Evolutionary conservation across 1,139 yeast genomes (phyloP).

Genomic region (Debaryomyces udenii): DNA sequence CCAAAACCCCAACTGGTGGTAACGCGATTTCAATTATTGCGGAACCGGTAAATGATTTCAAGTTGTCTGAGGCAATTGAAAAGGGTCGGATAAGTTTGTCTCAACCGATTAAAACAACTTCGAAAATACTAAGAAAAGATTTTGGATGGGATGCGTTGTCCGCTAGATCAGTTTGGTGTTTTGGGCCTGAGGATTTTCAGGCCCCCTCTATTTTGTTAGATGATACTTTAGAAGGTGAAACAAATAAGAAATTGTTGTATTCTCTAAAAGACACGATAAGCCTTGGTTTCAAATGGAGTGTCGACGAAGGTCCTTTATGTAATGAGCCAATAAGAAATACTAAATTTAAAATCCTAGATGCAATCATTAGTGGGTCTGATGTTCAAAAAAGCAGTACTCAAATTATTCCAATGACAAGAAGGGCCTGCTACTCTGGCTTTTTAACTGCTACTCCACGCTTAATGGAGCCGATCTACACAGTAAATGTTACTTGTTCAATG

Average conservation of each 20-base stretch:
- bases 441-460: conserved; percentile 78
- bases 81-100: conserved; percentile 44
- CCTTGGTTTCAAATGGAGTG: conserved; percentile 85
- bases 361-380: conserved; percentile 51
- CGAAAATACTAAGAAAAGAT: conserved; percentile 56
- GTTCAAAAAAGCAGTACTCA: conserved; percentile 66
- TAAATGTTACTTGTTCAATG: conserved; percentile 59
- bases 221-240: conserved; percentile 73
- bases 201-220: conserved; percentile 66
- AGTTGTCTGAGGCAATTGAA: conserved; percentile 61
- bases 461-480: conserved; percentile 80
- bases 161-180: conserved; percentile 80
- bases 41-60: conserved; percentile 64
- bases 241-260: conserved; percentile 56
- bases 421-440: conserved; percentile 83
- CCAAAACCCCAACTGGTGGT: conserved; percentile 56
- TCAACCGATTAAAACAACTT: conserved; percentile 45
- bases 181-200: conserved; percentile 63
- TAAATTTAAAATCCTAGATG: conserved; percentile 72
- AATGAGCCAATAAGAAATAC: conserved; percentile 79
- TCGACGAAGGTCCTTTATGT: conserved; percentile 86
- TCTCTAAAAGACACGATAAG: conserved; percentile 56
- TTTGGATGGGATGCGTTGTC: conserved; percentile 85
- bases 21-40: conserved; percentile 72
- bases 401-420: conserved; percentile 77